Percentiles rank a stretch among this genome's conserved stretches.
phyloP scores from a whole-genome alignment of 768 basidiomycete genomes.

The Mycena haematopus region DNA sequence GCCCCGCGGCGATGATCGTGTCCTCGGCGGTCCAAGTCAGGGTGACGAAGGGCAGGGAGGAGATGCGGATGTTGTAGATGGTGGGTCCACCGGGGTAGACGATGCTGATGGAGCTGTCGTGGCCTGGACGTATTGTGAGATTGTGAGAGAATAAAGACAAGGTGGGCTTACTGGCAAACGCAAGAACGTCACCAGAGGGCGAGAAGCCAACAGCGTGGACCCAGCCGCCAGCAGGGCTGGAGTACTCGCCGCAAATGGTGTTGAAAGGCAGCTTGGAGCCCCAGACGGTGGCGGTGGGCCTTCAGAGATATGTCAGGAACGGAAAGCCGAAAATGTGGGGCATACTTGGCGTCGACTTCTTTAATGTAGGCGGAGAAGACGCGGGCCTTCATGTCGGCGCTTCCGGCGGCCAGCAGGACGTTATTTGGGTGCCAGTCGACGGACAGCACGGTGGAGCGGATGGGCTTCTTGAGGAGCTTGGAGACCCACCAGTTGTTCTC shows the following conservation, averaged over 20 bases:
- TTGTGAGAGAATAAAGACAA: not conserved
- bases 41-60: conserved; percentile 82
- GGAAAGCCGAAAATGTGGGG: conserved; percentile 8
- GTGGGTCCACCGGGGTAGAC: conserved; percentile 87
- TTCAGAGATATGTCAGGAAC: conserved; percentile 19
- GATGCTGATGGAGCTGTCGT: conserved; percentile 92
- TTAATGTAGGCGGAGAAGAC: conserved; percentile 99
- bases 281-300: conserved; percentile 91
- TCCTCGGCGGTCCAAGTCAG: conserved; percentile 88
- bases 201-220: conserved; percentile 96
- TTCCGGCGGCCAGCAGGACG: conserved; percentile 95
- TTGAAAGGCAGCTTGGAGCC: conserved; percentile 99
- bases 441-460: conserved; percentile 90
- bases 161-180: conserved; percentile 83
- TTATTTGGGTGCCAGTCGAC: conserved; percentile 99
- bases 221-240: conserved; percentile 92
- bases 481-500: conserved; percentile 99
- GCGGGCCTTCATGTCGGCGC: conserved; percentile 96
- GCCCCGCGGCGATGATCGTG: conserved; percentile 88
- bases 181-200: conserved; percentile 92
- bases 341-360: conserved; percentile 91
- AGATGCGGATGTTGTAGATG: conserved; percentile 75
- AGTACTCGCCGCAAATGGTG: conserved; percentile 94
- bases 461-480: conserved; percentile 96
- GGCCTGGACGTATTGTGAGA: conserved; percentile 57